These are phyloP conservation scores for Cyathus striatus DNA, from an alignment of 768 basidiomycete species.

Conservation along the genomic window DNA sequence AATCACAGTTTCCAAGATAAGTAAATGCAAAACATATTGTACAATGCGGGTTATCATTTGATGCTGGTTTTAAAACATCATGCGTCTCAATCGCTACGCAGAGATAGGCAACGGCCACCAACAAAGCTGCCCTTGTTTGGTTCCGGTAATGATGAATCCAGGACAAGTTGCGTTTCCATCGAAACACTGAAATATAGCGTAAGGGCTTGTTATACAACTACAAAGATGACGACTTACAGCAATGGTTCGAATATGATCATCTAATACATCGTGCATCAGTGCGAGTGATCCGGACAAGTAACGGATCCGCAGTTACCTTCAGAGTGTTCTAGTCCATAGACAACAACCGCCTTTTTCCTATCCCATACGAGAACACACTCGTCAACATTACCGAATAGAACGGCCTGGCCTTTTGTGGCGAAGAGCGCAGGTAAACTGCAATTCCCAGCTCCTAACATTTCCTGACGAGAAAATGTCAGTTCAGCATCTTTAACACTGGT, in stretches of 20 bases:
- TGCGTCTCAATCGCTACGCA: no score
- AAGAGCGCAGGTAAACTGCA: no score
- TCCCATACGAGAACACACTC: conserved; percentile 63
- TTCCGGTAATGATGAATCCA: conserved; percentile 51
- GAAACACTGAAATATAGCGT: conserved; percentile 30
- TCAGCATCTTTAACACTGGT: conserved; percentile 42
- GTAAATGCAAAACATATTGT: no score
- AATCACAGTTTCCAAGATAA: conserved; percentile 1
- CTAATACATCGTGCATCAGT: conserved; percentile 17
- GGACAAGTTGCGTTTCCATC: conserved; percentile 35
- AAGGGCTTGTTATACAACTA: not conserved
- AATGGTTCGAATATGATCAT: conserved; percentile 34
- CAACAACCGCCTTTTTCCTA: conserved; percentile 41
- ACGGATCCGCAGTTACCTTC: conserved; percentile 38
- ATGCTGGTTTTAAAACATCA: no score
- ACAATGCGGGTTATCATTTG: no score
- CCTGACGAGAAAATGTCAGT: conserved; percentile 17
- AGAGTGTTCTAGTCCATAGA: conserved; percentile 58
- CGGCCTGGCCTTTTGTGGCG: conserved; percentile 42
- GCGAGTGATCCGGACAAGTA: conserved; percentile 10
- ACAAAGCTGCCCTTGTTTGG: conserved; percentile 44
- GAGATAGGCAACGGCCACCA: conserved; percentile 54
- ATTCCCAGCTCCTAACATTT: conserved; percentile 52
- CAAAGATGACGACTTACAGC: conserved; percentile 24
- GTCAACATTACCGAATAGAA: conserved; percentile 53